These are phyloP conservation scores for Graphiopsis chlorocephala DNA, from an alignment of 2,329 filamentous ascomycete genomes.

Conservation along the genomic window DNA sequence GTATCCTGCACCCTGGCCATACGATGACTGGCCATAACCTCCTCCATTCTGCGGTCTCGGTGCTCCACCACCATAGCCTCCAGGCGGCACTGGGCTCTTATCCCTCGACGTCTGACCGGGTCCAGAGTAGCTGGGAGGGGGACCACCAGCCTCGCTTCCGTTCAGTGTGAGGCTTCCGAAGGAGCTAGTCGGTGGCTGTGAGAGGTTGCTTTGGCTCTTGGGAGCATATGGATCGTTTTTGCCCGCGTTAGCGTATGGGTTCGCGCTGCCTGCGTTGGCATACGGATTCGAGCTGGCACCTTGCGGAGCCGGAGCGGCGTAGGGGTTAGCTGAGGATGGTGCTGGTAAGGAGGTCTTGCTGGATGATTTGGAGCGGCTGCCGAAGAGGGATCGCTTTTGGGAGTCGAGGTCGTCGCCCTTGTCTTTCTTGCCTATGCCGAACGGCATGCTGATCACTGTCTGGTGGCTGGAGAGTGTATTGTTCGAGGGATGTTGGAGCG, in stretches of 20 bases:
- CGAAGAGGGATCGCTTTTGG: conserved; percentile 59
- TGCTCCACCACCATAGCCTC: conserved; percentile 42
- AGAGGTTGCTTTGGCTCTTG: conserved; percentile 23
- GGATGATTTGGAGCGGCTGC: conserved; percentile 51
- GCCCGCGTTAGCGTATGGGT: conserved; percentile 52
- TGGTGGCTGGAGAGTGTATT: neutral
- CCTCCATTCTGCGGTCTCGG: conserved; percentile 27
- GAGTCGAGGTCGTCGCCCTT: conserved; percentile 55
- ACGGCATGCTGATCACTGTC: conserved; percentile 29
- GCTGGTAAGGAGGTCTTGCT: conserved; percentile 44
- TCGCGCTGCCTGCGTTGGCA: conserved; percentile 26
- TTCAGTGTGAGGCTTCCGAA: conserved; percentile 31
- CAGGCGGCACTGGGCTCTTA: conserved; percentile 45
- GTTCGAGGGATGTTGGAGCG: neutral
- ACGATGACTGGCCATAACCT: conserved; percentile 25
- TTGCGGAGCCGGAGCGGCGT: conserved; percentile 47
- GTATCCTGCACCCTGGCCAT: conserved; percentile 48
- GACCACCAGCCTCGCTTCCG: conserved; percentile 26
- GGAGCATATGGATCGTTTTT: conserved; percentile 32
- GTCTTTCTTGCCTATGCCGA: conserved; percentile 49
- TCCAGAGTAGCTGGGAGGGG: conserved; percentile 37
- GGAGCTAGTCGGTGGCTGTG: conserved; percentile 31
- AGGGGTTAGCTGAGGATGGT: conserved; percentile 52
- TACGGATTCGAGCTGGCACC: conserved; percentile 24
- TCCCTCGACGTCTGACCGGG: conserved; percentile 33